A percentile compares a stretch with the other conserved stretches of the same genome.
Conservation (phyloP, 2,329 filamentous ascomycete species). For the Epichloe glyceriae region DNA sequence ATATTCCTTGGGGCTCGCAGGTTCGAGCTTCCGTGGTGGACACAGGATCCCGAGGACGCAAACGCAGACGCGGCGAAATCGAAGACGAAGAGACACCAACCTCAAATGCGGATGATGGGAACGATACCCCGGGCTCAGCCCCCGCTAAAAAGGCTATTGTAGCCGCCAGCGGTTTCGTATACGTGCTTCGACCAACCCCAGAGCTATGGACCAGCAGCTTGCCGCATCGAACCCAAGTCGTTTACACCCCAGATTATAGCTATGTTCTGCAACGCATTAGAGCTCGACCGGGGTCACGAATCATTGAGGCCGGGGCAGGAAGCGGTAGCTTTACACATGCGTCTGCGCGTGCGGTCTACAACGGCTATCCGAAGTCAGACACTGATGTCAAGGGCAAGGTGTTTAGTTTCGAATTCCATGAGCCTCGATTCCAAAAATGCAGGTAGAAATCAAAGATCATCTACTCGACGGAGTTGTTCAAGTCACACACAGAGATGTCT, state of each 20-base stretch:
- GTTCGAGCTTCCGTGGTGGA: conserved; percentile 81
- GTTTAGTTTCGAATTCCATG: conserved; percentile 74
- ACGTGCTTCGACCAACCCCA: conserved; percentile 65
- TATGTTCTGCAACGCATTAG: conserved; percentile 68
- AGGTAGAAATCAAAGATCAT: conserved; percentile 56
- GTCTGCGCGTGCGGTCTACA: conserved; percentile 62
- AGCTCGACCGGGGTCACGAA: conserved; percentile 55
- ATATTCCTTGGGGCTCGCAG: conserved; percentile 81
- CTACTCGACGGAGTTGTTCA: conserved; percentile 52
- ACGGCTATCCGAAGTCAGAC: conserved; percentile 44
- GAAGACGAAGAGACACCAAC: conserved; percentile 30
- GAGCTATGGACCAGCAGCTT: conserved; percentile 72
- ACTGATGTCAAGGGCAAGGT: conserved; percentile 49
- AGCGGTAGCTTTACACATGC: conserved; percentile 80
- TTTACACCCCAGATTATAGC: conserved; percentile 79
- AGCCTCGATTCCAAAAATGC: conserved; percentile 58
- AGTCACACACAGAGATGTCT: conserved; percentile 69
- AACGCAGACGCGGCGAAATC: conserved; percentile 38
- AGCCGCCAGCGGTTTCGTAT: conserved; percentile 58
- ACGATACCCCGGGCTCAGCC: conserved; percentile 17
- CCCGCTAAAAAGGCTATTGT: conserved; percentile 35
- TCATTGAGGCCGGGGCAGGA: conserved; percentile 73
- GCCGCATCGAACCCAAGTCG: conserved; percentile 73
- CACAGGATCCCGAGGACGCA: conserved; percentile 75
- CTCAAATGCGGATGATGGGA: conserved; percentile 21